Conservation (phyloP, 495 filamentous ascomycete species). For the Penicillium canescens region DNA sequence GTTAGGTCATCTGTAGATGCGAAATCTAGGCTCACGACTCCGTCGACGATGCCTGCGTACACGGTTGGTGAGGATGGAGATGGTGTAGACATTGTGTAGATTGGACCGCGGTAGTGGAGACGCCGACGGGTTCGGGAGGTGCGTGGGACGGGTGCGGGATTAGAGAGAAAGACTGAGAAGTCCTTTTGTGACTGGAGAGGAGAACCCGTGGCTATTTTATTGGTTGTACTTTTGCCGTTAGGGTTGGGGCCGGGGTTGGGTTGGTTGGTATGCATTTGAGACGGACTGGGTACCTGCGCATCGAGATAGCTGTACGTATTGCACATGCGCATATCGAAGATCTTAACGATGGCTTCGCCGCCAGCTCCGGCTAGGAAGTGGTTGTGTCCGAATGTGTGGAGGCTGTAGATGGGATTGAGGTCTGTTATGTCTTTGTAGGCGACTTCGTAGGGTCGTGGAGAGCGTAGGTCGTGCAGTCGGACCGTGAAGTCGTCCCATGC, state of each 20-base stretch:
- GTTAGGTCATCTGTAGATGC: constrained; percentile 46
- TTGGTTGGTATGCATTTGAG: constrained; percentile 4
- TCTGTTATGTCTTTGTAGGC: constrained; percentile 58
- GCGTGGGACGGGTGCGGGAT: constrained; percentile 15
- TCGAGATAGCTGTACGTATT: constrained; percentile 46
- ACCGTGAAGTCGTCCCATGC: constrained; percentile 62
- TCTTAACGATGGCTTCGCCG: constrained; percentile 58
- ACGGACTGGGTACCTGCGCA: constrained; percentile 9
- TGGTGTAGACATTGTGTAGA: constrained; percentile 61
- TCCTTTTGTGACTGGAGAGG: constrained; percentile 26
- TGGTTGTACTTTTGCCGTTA: not conserved
- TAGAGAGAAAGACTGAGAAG: constrained; percentile 42
- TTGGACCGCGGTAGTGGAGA: constrained; percentile 42
- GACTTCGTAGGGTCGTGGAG: constrained; percentile 44
- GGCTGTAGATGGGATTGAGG: constrained; percentile 57
- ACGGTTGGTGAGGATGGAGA: constrained; percentile 55
- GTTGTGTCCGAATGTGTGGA: constrained; percentile 56
- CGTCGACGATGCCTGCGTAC: constrained; percentile 57
- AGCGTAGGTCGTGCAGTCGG: constrained; percentile 69
- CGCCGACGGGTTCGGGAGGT: constrained; percentile 9
- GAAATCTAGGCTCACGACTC: constrained; percentile 55
- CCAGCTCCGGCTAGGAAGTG: constrained; percentile 58
- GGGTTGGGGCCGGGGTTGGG: not conserved
- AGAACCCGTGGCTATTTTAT: not conserved
- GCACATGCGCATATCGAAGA: constrained; percentile 64